These are phyloP conservation scores for Fusarium subglutinans DNA, from an alignment of 2,329 filamentous ascomycete genomes.

Conservation along the genomic window DNA sequence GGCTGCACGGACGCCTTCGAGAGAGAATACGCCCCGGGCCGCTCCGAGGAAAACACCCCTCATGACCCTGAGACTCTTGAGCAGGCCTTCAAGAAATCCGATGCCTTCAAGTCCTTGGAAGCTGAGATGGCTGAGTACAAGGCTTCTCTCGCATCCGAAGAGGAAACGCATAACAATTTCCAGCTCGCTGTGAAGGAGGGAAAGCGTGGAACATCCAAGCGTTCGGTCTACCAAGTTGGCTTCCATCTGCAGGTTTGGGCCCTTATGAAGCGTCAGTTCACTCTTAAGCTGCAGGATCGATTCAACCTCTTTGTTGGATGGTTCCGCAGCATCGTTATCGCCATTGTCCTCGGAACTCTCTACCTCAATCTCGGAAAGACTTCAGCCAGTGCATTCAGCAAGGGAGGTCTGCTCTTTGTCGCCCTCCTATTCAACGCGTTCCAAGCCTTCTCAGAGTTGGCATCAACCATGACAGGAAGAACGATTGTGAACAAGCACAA, in stretches of 20 bases:
- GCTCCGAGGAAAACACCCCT: slow-evolving; percentile 72
- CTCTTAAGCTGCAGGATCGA: slow-evolving; percentile 86
- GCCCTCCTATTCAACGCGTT: slow-evolving; percentile 88
- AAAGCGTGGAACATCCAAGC: slow-evolving; percentile 78
- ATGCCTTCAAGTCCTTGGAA: slow-evolving; percentile 63
- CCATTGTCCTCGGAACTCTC: slow-evolving; percentile 81
- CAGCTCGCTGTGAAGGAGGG: slow-evolving; percentile 77
- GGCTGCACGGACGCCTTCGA: slow-evolving; percentile 88
- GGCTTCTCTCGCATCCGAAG: slow-evolving; percentile 68
- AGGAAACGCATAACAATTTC: slow-evolving; percentile 79
- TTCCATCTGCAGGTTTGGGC: slow-evolving; percentile 87
- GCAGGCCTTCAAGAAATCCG: slow-evolving; percentile 75
- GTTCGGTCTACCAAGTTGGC: slow-evolving; percentile 83
- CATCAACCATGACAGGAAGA: slow-evolving; percentile 77
- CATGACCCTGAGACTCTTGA: slow-evolving; percentile 73
- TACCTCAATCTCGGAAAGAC: slow-evolving; percentile 75
- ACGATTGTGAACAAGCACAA: slow-evolving; percentile 86
- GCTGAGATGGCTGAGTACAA: slow-evolving; percentile 77
- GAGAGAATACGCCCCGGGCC: slow-evolving; percentile 76
- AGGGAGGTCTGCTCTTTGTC: slow-evolving; percentile 84
- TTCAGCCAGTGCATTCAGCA: slow-evolving; percentile 78
- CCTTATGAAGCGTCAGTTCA: slow-evolving; percentile 83
- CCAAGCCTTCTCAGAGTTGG: slow-evolving; percentile 82
- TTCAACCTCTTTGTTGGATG: slow-evolving; percentile 80
- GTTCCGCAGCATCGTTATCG: slow-evolving; percentile 74